Evolutionary conservation across 2,329 filamentous ascomycete species (phyloP).

Genomic region (Epichloe sibirici): DNA sequence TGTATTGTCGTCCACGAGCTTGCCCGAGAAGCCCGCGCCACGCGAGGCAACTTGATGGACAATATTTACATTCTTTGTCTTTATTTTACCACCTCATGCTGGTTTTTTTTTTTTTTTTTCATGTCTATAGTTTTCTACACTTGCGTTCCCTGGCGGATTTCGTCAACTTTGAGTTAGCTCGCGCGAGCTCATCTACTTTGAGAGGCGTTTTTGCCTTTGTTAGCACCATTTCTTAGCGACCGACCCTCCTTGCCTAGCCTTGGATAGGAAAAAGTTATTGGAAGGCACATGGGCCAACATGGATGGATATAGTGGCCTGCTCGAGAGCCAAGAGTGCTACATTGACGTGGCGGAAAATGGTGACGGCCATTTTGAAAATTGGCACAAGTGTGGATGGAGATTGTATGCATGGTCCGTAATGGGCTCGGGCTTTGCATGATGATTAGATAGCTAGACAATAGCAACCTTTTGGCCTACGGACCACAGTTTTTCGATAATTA

Average conservation of each 20-base stretch:
- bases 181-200: not conserved
- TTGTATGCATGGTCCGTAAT: not conserved
- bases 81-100: not conserved
- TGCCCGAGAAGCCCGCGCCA: no score
- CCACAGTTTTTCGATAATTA: not conserved
- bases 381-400: not conserved
- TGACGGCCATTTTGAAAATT: not conserved
- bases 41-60: no score
- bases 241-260: not conserved
- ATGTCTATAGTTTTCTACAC: not conserved
- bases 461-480: not conserved
- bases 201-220: not conserved
- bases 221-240: not conserved
- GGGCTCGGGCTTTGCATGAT: not conserved
- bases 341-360: not conserved
- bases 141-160: not conserved
- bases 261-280: not conserved
- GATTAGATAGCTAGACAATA: not conserved
- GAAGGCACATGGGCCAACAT: not conserved
- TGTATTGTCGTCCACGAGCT: no score
- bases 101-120: no score
- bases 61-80: not conserved
- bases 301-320: not conserved
- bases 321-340: not conserved
- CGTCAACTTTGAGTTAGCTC: not conserved